phyloP scores from a whole-genome alignment of 1,139 yeast genomes.

The Kurtzmaniella natalensis region DNA sequence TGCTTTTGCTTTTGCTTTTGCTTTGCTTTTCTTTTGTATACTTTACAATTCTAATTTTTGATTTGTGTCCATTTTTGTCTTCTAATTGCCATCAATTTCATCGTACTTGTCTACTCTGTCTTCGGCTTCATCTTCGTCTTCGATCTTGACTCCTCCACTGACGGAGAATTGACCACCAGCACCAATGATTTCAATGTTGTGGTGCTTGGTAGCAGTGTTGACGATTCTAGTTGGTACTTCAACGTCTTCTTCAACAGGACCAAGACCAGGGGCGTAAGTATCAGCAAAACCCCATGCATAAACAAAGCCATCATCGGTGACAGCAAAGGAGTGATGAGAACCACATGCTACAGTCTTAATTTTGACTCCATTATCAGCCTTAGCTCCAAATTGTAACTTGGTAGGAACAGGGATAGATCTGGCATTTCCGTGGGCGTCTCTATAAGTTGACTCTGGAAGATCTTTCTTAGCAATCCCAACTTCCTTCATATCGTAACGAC shows the following conservation, averaged over 20 bases:
- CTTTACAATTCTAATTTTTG: background rate
- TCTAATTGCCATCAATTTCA: conserved; percentile 27
- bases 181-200: conserved; percentile 65
- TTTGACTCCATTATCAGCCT: conserved; percentile 24
- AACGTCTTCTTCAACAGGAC: conserved; percentile 86
- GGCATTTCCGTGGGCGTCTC: conserved; percentile 74
- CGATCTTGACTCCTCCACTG: conserved; percentile 70
- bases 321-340: conserved; percentile 87
- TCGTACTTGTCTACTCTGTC: conserved; percentile 53
- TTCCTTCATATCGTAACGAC: conserved; percentile 91
- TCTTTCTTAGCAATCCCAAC: conserved; percentile 70
- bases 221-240: conserved; percentile 81
- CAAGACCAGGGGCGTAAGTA: conserved; percentile 92
- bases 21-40: background rate
- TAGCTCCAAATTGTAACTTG: conserved; percentile 36
- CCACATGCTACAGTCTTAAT: conserved; percentile 74
- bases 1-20: too few relatives aligned
- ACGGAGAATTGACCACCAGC: conserved; percentile 97
- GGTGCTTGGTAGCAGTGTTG: conserved; percentile 86
- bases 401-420: conserved; percentile 90
- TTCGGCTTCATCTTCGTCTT: conserved; percentile 57
- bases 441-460: conserved; percentile 62
- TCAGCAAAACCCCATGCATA: conserved; percentile 99
- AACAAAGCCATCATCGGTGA: conserved; percentile 77
- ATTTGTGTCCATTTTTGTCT: background rate